Base-by-base conservation (phyloP, 1,139 yeast species). In the Suhomyces bokatorum region DNA sequence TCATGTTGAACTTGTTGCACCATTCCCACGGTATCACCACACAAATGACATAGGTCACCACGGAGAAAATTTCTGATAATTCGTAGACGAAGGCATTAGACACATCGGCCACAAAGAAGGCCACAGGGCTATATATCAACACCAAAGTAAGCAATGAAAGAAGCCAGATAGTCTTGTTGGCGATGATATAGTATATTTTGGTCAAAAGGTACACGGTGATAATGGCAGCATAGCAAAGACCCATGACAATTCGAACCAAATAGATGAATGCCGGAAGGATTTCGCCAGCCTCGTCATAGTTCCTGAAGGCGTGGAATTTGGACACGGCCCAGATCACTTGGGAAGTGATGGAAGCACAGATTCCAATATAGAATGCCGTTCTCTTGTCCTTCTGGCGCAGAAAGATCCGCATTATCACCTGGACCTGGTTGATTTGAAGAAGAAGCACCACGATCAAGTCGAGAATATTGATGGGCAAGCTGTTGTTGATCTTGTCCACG, bases 21-120 rank as follows among this genome's bases (percentile, higher is more conserved):
- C 96, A 88, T 63, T 85, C 95, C 95, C 96, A 88, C 0, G 88
- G 89, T 14, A 86, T 75, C 6, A 87, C 86, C 37, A 87, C 87
- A 42, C 88, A 78, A 26, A 85, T 73, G n/a, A 86, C 82, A 59
- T 84, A 86, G 8, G 85, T 77, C 1, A 85, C 83, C 32, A 88
- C 81, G 35, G 85, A 82, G 58, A 86, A 83, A 36, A 87, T 70
- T 54, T 86, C 91, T 11, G 90, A 81, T 55, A 88, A 74, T 50
- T 83, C 85, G 49, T 79, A 80, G 12, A 86, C 80, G 80, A 88
- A 85, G 3, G 81, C 74, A 57, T 81, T 80, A 2, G 93, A 75
- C 6, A 89, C 81, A 65, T 88, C 96, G 3, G 91, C 83, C 40
- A 88, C 73, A 61, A 88, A 89, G 53, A 89, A 80, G 0, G 85